Evolutionary conservation across 495 filamentous ascomycete genomes (phyloP).

Genomic region (Penicillium salamii): DNA sequence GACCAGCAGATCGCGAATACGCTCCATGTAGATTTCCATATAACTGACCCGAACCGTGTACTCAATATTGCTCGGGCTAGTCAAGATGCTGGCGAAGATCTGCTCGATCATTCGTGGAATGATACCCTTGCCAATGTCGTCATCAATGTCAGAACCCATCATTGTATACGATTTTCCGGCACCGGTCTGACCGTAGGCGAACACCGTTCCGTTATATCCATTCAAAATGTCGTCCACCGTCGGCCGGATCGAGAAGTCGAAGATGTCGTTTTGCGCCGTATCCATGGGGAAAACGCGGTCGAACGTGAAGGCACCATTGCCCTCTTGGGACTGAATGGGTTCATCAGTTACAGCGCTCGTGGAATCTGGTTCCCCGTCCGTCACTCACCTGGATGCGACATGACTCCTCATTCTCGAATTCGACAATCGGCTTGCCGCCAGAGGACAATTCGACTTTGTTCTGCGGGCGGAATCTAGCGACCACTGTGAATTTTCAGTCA

Average conservation of each 20-base stretch:
- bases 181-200: constrained; percentile 97
- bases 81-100: constrained; percentile 91
- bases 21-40: constrained; percentile 99
- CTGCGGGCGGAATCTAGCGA: constrained; percentile 95
- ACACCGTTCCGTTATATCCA: constrained; percentile 98
- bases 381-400: constrained; percentile 75
- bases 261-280: constrained; percentile 83
- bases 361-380: neutral
- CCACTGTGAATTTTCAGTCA: constrained; percentile 51
- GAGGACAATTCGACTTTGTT: constrained; percentile 88
- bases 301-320: constrained; percentile 85
- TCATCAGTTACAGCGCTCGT: constrained; percentile 7
- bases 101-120: constrained; percentile 97
- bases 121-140: constrained; percentile 83
- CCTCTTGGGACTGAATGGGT: constrained; percentile 71
- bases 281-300: constrained; percentile 95
- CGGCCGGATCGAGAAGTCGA: constrained; percentile 92
- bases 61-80: constrained; percentile 89
- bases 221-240: constrained; percentile 98
- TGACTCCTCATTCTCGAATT: constrained; percentile 85
- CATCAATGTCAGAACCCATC: constrained; percentile 97
- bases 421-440: constrained; percentile 87
- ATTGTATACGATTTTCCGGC: constrained; percentile 99
- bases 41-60: constrained; percentile 97
- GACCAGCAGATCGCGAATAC: constrained; percentile 86